phyloP scores from a whole-genome alignment of 768 basidiomycete genomes.

The Pleurotus tuber-regium region DNA sequence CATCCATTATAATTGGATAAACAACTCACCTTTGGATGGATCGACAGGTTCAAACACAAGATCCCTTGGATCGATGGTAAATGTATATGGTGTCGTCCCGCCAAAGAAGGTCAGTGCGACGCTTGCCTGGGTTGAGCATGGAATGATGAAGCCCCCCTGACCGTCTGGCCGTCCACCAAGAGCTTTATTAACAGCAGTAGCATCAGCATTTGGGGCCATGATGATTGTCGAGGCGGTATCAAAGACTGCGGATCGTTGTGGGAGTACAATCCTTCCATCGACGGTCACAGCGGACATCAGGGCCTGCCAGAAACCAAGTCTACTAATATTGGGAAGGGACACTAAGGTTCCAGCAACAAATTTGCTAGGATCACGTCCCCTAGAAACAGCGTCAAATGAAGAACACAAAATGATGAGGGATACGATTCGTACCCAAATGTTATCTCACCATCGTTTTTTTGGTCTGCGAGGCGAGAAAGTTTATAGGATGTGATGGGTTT shows the following conservation, averaged over 20 bases:
- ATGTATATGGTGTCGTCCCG: slow-evolving; percentile 39
- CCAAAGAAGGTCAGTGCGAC: slow-evolving; percentile 48
- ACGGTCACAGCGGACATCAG: slow-evolving; percentile 55
- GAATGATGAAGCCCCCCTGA: slow-evolving; percentile 47
- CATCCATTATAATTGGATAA: not conserved
- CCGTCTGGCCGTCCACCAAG: slow-evolving; percentile 43
- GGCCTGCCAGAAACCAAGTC: slow-evolving; percentile 78
- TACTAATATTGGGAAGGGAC: slow-evolving; percentile 60
- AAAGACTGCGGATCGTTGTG: slow-evolving; percentile 70
- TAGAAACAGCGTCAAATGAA: too few species aligned
- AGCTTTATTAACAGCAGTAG: slow-evolving; percentile 34
- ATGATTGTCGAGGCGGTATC: slow-evolving; percentile 56
- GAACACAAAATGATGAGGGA: too few species aligned
- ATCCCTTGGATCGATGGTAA: slow-evolving; percentile 63
- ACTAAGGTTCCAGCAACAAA: slow-evolving; percentile 58
- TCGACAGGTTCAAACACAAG: slow-evolving; percentile 54
- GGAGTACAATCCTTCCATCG: slow-evolving; percentile 48
- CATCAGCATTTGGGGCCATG: slow-evolving; percentile 38
- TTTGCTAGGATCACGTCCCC: slow-evolving; percentile 64
- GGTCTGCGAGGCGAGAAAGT: slow-evolving; percentile 69
- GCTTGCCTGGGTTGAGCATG: slow-evolving; percentile 39
- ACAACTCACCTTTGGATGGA: slow-evolving; percentile 43
- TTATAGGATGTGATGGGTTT: slow-evolving; percentile 73
- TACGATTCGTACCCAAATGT: slow-evolving; percentile 59
- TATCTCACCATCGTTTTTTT: slow-evolving; percentile 71